phyloP scores from a whole-genome alignment of 192 early-diverging fungal species.

The Chytriomyces sp. region DNA sequence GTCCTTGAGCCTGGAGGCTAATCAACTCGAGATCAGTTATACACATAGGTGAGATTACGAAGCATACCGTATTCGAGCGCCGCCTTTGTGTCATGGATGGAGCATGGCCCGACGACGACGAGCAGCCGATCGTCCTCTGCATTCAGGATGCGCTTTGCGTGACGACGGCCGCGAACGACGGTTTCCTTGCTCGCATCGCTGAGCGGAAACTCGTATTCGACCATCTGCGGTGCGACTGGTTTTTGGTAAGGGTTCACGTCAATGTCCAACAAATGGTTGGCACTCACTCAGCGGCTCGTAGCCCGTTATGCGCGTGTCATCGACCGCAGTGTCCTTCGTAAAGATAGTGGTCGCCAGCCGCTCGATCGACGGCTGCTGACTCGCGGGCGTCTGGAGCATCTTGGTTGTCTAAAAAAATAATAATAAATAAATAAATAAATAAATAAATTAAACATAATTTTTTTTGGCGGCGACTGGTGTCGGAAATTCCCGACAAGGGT shows the following conservation, averaged over 20 bases:
- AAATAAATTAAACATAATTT: background rate
- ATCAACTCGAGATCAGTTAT: slow-evolving; percentile 1
- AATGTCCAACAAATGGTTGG: background rate
- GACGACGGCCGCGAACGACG: slow-evolving; percentile 35
- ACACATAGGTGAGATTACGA: background rate
- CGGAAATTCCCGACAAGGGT: slow-evolving; percentile 64
- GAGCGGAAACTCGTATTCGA: slow-evolving; percentile 78
- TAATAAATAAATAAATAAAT: background rate
- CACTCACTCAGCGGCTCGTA: slow-evolving; percentile 66
- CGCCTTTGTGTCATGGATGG: slow-evolving; percentile 88
- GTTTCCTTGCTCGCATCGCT: slow-evolving; percentile 30
- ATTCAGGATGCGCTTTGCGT: slow-evolving; percentile 71
- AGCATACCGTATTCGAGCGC: slow-evolving; percentile 80
- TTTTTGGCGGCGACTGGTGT: slow-evolving; percentile 63
- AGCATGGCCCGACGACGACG: slow-evolving; percentile 93
- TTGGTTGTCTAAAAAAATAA: background rate
- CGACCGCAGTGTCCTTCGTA: slow-evolving; percentile 39
- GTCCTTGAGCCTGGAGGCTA: slow-evolving; percentile 44
- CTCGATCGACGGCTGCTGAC: background rate
- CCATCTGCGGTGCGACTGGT: slow-evolving; percentile 75
- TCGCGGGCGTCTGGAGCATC: background rate
- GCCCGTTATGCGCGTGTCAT: slow-evolving; percentile 84
- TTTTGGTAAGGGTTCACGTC: background rate
- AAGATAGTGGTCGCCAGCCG: slow-evolving; percentile 7
- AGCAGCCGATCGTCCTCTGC: slow-evolving; percentile 85